A percentile compares a stretch with the other conserved stretches of the same genome.
Conservation (phyloP, 768 basidiomycete species). For the Candolleomyces aberdarensis region DNA sequence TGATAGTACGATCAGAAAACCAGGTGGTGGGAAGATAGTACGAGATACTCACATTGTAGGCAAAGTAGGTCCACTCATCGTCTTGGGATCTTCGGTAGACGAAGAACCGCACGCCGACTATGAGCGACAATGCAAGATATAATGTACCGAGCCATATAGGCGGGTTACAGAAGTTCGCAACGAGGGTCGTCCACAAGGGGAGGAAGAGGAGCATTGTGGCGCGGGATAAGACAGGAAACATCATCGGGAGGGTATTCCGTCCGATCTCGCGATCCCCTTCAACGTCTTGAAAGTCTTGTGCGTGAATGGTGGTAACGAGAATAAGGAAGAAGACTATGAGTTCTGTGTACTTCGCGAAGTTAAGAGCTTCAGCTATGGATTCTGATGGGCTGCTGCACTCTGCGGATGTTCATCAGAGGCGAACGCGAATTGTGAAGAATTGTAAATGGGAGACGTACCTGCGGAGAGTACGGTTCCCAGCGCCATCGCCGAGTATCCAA, state of each 20-base stretch:
- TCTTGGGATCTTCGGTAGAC: not conserved
- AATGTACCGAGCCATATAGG: not conserved
- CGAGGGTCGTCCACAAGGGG: constrained; percentile 12
- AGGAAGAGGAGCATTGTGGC: constrained; percentile 13
- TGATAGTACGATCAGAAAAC: not conserved
- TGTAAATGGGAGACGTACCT: constrained; percentile 12
- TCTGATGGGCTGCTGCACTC: not conserved
- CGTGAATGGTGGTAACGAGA: constrained; percentile 44
- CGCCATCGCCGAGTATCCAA: constrained; percentile 30
- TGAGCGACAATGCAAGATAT: constrained; percentile 7
- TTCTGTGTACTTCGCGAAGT: constrained; percentile 9
- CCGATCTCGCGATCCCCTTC: constrained; percentile 37
- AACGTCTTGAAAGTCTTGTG: constrained; percentile 44
- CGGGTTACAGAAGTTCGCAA: constrained; percentile 1
- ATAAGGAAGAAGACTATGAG: constrained; percentile 19
- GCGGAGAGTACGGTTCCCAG: constrained; percentile 27
- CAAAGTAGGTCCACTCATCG: constrained; percentile 14
- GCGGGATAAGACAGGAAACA: constrained; percentile 36
- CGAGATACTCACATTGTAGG: constrained; percentile 16
- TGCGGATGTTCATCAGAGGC: not conserved
- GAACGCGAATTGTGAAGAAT: no score
- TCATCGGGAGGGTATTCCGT: constrained; percentile 42
- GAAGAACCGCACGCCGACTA: constrained; percentile 14
- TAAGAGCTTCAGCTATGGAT: not conserved
- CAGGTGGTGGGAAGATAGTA: not conserved